These are phyloP conservation scores for Hyphopichia homilentoma DNA, from an alignment of 805 yeast genomes.

Conservation along the genomic window DNA sequence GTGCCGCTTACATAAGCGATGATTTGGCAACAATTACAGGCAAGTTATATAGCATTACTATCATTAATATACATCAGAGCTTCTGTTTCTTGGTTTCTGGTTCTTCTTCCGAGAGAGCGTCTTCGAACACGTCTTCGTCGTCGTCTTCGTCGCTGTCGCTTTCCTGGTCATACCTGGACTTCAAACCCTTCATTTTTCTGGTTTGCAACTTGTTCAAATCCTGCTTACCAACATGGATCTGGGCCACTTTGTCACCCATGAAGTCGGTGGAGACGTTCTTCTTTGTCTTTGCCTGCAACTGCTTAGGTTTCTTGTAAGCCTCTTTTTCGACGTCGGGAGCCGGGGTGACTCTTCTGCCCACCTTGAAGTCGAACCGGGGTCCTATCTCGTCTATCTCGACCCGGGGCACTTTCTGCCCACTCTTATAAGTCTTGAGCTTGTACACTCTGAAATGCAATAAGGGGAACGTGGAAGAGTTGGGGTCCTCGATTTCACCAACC, in stretches of 20 bases:
- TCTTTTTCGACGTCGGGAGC: slow-evolving; percentile 88
- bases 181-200: slow-evolving; percentile 97
- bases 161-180: slow-evolving; percentile 77
- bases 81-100: slow-evolving; percentile 31
- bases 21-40: too few species aligned
- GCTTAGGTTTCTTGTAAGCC: slow-evolving; percentile 77
- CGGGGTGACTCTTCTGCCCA: slow-evolving; percentile 82
- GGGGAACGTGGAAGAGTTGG: slow-evolving; percentile 72
- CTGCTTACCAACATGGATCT: slow-evolving; percentile 94
- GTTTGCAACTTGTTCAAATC: slow-evolving; percentile 89
- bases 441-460: slow-evolving; percentile 87
- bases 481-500: slow-evolving; percentile 71
- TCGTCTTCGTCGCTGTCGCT: slow-evolving; percentile 51
- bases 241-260: slow-evolving; percentile 96
- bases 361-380: slow-evolving; percentile 87
- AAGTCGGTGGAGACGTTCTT: slow-evolving; percentile 85
- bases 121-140: slow-evolving; percentile 15
- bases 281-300: slow-evolving; percentile 73
- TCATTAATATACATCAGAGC: too few species aligned
- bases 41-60: too few species aligned
- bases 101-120: slow-evolving; percentile 6
- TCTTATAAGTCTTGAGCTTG: slow-evolving; percentile 71
- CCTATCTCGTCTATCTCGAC: slow-evolving; percentile 94
- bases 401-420: slow-evolving; percentile 88
- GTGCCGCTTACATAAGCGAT: too few species aligned